These are phyloP conservation scores for Triticum dicoccoides DNA, from an alignment of 176 grass and related monocot species.

Conservation along the genomic window DNA sequence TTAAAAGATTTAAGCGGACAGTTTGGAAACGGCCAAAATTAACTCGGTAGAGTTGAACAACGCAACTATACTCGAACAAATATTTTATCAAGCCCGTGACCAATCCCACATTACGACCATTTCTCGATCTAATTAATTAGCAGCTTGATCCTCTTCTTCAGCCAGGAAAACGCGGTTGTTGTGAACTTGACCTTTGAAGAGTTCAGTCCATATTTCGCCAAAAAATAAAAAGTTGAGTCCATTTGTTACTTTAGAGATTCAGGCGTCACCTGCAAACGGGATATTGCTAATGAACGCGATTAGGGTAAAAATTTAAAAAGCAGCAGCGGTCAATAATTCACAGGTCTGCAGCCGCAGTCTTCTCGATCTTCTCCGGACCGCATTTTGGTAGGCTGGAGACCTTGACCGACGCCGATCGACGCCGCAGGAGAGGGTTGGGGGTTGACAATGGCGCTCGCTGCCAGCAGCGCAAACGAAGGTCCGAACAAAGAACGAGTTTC, in stretches of 20 bases:
- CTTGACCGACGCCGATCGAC: conserved; percentile 20
- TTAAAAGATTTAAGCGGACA: no score
- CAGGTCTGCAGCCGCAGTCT: conserved; percentile 7
- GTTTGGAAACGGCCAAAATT: background rate
- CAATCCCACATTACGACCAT: background rate
- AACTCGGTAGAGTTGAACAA: background rate
- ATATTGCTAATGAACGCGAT: background rate
- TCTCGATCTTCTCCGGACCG: background rate
- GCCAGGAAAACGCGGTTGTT: conserved; percentile 10
- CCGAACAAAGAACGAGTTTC: background rate
- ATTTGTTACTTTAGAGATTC: background rate
- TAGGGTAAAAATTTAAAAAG: background rate
- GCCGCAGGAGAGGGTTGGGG: background rate
- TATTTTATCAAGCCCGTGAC: background rate
- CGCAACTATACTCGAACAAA: background rate
- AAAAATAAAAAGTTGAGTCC: background rate
- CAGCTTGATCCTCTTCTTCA: background rate
- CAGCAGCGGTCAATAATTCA: conserved; percentile 4
- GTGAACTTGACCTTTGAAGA: conserved; percentile 39
- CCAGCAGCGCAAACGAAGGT: background rate
- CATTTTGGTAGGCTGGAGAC: conserved; percentile 22
- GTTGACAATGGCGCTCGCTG: conserved; percentile 9
- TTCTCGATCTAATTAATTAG: conserved; percentile 10
- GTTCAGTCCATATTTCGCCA: background rate
- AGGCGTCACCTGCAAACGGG: background rate